These are phyloP conservation scores for Tubosaeta sp. DNA, from an alignment of 768 basidiomycete genomes.

Conservation along the genomic window DNA sequence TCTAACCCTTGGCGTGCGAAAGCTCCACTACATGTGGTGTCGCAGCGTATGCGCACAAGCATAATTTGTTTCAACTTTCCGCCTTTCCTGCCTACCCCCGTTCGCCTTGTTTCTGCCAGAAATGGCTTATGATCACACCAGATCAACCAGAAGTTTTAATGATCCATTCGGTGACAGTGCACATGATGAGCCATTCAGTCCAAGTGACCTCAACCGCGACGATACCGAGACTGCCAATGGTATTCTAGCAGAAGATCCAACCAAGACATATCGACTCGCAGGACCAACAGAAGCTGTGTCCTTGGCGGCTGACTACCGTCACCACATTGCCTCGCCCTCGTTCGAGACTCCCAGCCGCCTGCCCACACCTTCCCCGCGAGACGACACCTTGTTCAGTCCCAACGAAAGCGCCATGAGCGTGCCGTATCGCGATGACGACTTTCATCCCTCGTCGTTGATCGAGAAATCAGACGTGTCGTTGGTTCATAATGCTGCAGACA, in stretches of 20 bases:
- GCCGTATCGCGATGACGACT: conserved; percentile 24
- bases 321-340: conserved; percentile 15
- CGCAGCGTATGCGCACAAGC: background rate
- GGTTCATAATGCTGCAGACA: conserved; percentile 43
- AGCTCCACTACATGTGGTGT: background rate
- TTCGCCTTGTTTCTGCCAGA: conserved; percentile 20
- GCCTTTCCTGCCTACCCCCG: background rate
- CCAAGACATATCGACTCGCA: background rate
- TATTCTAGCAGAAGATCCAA: conserved; percentile 10
- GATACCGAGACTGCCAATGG: conserved; percentile 24
- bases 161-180: conserved; percentile 28
- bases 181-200: conserved; percentile 21
- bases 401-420: conserved; percentile 3
- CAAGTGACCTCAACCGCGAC: conserved; percentile 8
- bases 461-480: conserved; percentile 35
- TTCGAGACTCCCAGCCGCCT: conserved; percentile 10
- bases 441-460: conserved; percentile 11
- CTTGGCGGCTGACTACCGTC: conserved; percentile 27
- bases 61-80: background rate
- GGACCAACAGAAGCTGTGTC: conserved; percentile 21
- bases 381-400: conserved; percentile 2
- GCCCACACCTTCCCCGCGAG: conserved; percentile 14
- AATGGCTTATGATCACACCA: conserved; percentile 22
- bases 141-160: conserved; percentile 8
- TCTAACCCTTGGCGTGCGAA: conserved; percentile 20